phyloP scores from a whole-genome alignment of 169 alveolate species.

The Plasmodium blacklocki region DNA sequence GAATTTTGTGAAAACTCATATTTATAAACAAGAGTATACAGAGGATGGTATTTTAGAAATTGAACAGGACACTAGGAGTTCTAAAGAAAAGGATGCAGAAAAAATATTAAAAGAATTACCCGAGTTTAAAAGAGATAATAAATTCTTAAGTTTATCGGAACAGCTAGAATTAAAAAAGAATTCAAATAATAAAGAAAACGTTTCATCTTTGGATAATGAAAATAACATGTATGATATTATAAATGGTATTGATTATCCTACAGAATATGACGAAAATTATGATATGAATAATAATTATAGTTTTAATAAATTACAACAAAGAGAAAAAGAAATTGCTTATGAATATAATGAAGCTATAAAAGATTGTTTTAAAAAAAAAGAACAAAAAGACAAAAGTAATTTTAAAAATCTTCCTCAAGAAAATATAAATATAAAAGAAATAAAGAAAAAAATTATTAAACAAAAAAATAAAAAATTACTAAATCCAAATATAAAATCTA shows the following conservation, averaged over 20 bases:
- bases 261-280: conserved; percentile 41
- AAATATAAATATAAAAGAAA: conserved; percentile 19
- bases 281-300: conserved; percentile 45
- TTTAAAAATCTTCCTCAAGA: conserved; percentile 9
- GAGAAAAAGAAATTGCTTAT: conserved; percentile 39
- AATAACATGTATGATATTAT: conserved; percentile 18
- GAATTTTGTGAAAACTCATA: conserved; percentile 75
- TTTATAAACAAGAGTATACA: conserved; percentile 66
- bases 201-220: conserved; percentile 6
- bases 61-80: conserved; percentile 71
- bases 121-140: conserved; percentile 67
- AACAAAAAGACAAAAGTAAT: conserved; percentile 10
- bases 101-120: conserved; percentile 57
- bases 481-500: conserved; percentile 48
- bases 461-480: conserved; percentile 13
- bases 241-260: conserved; percentile 23
- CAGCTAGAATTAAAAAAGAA: conserved; percentile 54
- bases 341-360: conserved; percentile 68
- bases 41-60: conserved; percentile 63
- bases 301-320: conserved; percentile 26
- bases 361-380: conserved; percentile 37
- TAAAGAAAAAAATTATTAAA: conserved; percentile 46
- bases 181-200: background rate
- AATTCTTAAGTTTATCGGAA: conserved; percentile 62
- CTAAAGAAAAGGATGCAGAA: conserved; percentile 52